phyloP scores from a whole-genome alignment of 2,329 filamentous ascomycete species.

The Uncinocarpus reesii region DNA sequence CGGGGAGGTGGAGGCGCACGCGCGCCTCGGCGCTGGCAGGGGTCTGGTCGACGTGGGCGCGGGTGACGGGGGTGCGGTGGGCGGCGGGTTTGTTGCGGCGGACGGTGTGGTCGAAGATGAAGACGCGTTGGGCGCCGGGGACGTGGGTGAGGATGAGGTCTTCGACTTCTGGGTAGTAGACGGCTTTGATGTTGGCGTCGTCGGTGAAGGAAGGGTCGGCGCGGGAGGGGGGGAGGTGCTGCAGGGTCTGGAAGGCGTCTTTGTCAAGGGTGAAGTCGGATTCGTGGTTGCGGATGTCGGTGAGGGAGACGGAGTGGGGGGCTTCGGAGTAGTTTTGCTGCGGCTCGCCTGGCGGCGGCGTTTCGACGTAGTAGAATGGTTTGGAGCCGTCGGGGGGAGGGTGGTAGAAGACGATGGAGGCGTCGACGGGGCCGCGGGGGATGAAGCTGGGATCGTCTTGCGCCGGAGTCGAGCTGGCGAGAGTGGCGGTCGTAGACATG shows the following conservation, averaged over 20 bases:
- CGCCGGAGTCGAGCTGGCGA: constrained; percentile 18
- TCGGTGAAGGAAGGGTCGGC: constrained; percentile 50
- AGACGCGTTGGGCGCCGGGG: constrained; percentile 54
- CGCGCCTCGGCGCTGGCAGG: constrained; percentile 53
- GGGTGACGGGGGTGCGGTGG: constrained; percentile 56
- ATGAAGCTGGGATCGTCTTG: constrained; percentile 29
- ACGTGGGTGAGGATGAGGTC: constrained; percentile 56
- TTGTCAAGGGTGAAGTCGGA: constrained; percentile 55
- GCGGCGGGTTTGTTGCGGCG: constrained; percentile 53
- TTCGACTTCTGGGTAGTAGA: constrained; percentile 82
- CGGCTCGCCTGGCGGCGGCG: constrained; percentile 47
- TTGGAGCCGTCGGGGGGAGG: constrained; percentile 49
- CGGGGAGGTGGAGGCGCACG: constrained; percentile 56
- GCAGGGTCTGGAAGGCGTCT: constrained; percentile 63
- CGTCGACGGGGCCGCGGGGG: constrained; percentile 52
- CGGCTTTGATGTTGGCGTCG: constrained; percentile 55
- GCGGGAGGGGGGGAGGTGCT: constrained; percentile 44
- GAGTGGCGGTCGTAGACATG: constrained; percentile 23
- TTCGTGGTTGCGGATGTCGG: constrained; percentile 65
- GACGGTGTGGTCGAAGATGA: constrained; percentile 83
- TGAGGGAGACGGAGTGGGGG: constrained; percentile 47
- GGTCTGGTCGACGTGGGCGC: constrained; percentile 79
- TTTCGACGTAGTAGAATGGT: constrained; percentile 55
- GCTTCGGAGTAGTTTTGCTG: constrained; percentile 54
- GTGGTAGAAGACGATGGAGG: constrained; percentile 55